These are phyloP conservation scores for Pelargonium cotyledonis DNA, from an alignment of 441 rosid genomes.

Conservation along the genomic window DNA sequence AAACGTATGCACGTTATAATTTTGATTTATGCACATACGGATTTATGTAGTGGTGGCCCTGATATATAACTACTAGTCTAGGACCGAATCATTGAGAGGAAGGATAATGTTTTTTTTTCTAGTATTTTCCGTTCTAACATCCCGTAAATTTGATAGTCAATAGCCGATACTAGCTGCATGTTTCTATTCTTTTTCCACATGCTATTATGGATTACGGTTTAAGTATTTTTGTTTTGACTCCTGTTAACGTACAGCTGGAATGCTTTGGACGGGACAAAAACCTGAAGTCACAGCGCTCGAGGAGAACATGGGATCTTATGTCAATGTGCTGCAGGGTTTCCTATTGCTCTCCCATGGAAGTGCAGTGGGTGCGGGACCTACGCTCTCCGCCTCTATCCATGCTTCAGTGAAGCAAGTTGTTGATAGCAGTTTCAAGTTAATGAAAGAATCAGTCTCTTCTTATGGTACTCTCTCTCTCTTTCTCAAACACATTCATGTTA, in stretches of 20 bases:
- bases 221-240: neutral
- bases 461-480: slow-evolving; percentile 36
- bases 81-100: neutral
- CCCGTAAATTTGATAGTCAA: neutral
- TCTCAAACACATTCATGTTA: neutral
- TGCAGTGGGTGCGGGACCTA: slow-evolving; percentile 69
- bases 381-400: slow-evolving; percentile 61
- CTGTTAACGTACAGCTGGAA: slow-evolving; percentile 50
- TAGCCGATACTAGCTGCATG: neutral
- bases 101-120: neutral
- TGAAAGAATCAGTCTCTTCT: slow-evolving; percentile 61
- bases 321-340: slow-evolving; percentile 76
- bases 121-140: neutral
- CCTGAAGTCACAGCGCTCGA: slow-evolving; percentile 65
- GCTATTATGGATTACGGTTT: neutral
- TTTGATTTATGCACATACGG: neutral
- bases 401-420: slow-evolving; percentile 63
- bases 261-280: slow-evolving; percentile 76
- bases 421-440: slow-evolving; percentile 76
- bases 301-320: slow-evolving; percentile 63
- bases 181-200: neutral
- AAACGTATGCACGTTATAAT: neutral
- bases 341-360: slow-evolving; percentile 74
- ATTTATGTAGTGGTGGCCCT: neutral
- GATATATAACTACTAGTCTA: neutral